phyloP scores from a whole-genome alignment of 495 filamentous ascomycete genomes.

The Neurospora sp. region DNA sequence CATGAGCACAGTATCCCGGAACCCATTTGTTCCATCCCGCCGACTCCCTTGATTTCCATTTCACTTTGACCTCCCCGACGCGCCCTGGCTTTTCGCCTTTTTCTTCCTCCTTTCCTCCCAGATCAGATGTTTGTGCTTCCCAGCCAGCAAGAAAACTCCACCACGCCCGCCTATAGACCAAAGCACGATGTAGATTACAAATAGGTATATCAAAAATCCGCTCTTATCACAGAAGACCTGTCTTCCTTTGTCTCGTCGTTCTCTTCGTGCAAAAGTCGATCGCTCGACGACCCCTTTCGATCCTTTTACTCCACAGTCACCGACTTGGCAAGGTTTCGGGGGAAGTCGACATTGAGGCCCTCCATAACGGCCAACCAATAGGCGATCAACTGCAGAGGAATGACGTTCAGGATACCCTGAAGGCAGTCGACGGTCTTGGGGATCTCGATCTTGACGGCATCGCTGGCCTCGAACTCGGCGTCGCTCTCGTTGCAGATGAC shows the following conservation, averaged over 20 bases:
- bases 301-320: constrained; percentile 84
- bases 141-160: constrained; percentile 4
- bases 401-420: constrained; percentile 94
- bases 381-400: constrained; percentile 91
- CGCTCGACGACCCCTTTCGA: background rate
- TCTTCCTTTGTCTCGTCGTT: background rate
- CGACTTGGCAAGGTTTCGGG: constrained; percentile 94
- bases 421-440: constrained; percentile 91
- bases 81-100: background rate
- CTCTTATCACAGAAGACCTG: background rate
- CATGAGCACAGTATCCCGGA: background rate
- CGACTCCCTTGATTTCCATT: background rate
- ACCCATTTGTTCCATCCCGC: background rate
- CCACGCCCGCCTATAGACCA: constrained; percentile 12
- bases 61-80: background rate
- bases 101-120: background rate
- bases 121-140: constrained; percentile 4
- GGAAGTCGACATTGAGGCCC: constrained; percentile 95
- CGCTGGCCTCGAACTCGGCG: constrained; percentile 73
- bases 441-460: constrained; percentile 94
- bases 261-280: background rate
- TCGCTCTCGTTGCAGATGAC: constrained; percentile 94
- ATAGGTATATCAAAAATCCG: background rate
- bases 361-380: constrained; percentile 97
- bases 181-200: constrained; percentile 7